These are phyloP conservation scores for Incumbomyces delicatus DNA, from an alignment of 2,329 filamentous ascomycete genomes.

Conservation along the genomic window DNA sequence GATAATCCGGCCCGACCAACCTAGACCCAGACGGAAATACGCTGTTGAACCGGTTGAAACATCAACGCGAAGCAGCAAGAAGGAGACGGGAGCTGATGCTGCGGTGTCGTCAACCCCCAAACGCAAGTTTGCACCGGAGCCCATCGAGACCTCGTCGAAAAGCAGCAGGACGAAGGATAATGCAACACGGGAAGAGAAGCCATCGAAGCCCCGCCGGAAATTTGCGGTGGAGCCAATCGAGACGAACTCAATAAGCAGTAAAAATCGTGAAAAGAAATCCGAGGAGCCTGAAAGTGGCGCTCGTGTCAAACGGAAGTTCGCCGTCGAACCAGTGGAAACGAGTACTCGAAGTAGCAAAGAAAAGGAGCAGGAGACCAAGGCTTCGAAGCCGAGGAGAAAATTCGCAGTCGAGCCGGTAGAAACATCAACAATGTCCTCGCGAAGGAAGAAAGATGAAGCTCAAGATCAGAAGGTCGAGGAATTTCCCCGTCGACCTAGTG, in stretches of 20 bases:
- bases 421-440: conserved; percentile 30
- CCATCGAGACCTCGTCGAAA: conserved; percentile 17
- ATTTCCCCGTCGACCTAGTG: conserved; percentile 12
- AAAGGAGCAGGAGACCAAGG: conserved; percentile 10
- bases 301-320: conserved; percentile 31
- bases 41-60: conserved; percentile 64
- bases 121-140: conserved; percentile 23
- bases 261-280: conserved; percentile 14
- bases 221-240: conserved; percentile 38
- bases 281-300: conserved; percentile 1
- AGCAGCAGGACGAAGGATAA: conserved; percentile 13
- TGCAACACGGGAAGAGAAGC: not conserved
- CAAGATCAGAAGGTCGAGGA: not conserved
- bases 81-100: not conserved
- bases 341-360: conserved; percentile 16
- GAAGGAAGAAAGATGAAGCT: conserved; percentile 14
- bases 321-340: conserved; percentile 24
- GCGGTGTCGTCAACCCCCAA: not conserved
- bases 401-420: conserved; percentile 38
- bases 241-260: conserved; percentile 31
- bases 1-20: conserved; percentile 5
- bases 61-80: conserved; percentile 45
- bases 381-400: conserved; percentile 22
- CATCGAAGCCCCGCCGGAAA: conserved; percentile 22
- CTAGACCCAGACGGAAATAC: conserved; percentile 48